These are phyloP conservation scores for Apiosordaria backusii DNA, from an alignment of 495 filamentous ascomycete species.

Conservation along the genomic window DNA sequence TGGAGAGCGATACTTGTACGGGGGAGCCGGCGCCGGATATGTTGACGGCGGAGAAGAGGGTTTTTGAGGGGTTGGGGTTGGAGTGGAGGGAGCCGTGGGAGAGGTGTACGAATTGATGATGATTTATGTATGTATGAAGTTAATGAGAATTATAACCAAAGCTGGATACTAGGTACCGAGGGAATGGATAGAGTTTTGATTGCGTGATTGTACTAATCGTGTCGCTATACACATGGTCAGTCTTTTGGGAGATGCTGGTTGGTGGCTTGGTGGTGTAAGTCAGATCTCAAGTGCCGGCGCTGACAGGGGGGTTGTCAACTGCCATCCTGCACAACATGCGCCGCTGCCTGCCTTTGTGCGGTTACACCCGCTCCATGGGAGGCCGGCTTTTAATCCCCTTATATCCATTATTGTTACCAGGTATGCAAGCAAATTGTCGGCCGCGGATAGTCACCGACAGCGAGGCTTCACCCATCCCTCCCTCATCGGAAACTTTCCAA, in stretches of 20 bases:
- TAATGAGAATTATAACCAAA: too few relatives aligned
- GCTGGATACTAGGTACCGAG: neutral
- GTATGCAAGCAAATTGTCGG: too few relatives aligned
- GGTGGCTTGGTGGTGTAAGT: too few relatives aligned
- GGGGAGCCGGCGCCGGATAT: constrained; percentile 45
- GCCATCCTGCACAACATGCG: too few relatives aligned
- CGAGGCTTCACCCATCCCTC: neutral
- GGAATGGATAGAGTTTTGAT: neutral
- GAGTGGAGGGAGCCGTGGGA: constrained; percentile 69
- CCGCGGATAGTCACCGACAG: neutral
- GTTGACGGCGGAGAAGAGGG: constrained; percentile 71
- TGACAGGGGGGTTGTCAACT: neutral
- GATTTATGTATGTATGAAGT: too few relatives aligned
- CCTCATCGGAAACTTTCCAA: neutral
- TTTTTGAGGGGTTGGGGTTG: constrained; percentile 77
- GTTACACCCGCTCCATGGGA: neutral
- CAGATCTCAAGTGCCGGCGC: neutral
- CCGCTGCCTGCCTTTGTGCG: too few relatives aligned
- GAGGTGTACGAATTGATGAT: constrained; percentile 64
- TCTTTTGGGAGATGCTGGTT: neutral
- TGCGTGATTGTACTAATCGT: neutral
- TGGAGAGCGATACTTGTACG: constrained; percentile 43
- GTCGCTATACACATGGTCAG: neutral
- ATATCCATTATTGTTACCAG: too few relatives aligned
- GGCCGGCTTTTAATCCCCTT: neutral